Percentiles rank a stretch among this genome's conserved stretches.
Conservation (phyloP, 2,329 filamentous ascomycete species). For the Cytospora piceae region DNA sequence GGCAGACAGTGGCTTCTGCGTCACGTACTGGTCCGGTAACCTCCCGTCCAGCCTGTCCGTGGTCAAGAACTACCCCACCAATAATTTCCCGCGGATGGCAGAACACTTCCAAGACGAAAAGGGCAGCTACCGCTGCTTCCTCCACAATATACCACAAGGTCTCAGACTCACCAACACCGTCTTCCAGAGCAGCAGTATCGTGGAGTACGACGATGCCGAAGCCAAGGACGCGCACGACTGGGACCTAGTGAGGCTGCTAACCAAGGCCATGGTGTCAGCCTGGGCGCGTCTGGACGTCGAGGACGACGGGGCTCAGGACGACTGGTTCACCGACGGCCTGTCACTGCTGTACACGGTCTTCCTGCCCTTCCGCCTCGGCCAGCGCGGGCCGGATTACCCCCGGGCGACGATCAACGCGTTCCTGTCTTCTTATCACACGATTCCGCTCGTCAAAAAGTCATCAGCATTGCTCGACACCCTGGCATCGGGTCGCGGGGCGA, state of each 20-base stretch:
- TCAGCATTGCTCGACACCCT: no score
- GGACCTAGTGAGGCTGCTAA: slow-evolving; percentile 33
- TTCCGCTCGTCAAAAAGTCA: no score
- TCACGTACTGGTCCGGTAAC: slow-evolving; percentile 36
- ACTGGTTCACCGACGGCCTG: slow-evolving; percentile 29
- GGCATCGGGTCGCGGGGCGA: no score
- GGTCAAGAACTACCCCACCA: slow-evolving; percentile 32
- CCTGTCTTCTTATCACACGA: no score
- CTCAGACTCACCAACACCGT: neutral
- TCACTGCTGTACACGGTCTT: slow-evolving; percentile 16
- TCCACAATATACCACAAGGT: slow-evolving; percentile 23
- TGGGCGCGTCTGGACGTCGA: no score
- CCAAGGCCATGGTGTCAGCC: slow-evolving; percentile 32
- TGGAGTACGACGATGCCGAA: slow-evolving; percentile 32
- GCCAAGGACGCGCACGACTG: slow-evolving; percentile 32
- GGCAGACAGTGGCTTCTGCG: slow-evolving; percentile 25
- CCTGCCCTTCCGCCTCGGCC: no score
- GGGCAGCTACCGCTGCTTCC: slow-evolving; percentile 33
- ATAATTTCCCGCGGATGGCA: slow-evolving; percentile 32
- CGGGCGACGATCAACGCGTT: no score
- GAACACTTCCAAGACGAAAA: slow-evolving; percentile 31
- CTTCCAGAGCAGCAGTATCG: slow-evolving; percentile 32
- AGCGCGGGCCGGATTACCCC: no score
- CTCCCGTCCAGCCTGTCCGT: slow-evolving; percentile 34
- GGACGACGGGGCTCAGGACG: no score